Evolutionary conservation across 371 early-diverging fungal genomes (phyloP).

Genomic region (Mortierella polycephala): DNA sequence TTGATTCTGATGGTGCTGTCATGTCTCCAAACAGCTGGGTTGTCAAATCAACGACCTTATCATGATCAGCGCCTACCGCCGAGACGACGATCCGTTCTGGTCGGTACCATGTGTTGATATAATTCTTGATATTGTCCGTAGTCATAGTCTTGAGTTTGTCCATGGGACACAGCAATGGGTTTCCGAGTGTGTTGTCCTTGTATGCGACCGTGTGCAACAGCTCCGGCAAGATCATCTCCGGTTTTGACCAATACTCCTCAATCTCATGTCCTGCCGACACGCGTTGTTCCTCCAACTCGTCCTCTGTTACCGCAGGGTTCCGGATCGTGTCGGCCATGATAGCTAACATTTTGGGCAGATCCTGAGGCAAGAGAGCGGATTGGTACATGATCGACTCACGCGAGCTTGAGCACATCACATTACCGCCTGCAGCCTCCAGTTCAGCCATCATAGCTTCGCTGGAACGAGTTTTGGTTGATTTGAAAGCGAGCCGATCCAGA

Average conservation of each 20-base stretch:
- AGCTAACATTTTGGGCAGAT: slow-evolving; percentile 75
- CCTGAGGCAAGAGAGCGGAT: slow-evolving; percentile 88
- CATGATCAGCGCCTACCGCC: slow-evolving; percentile 90
- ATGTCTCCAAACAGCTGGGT: slow-evolving; percentile 73
- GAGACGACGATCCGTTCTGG: slow-evolving; percentile 94
- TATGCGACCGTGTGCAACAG: slow-evolving; percentile 88
- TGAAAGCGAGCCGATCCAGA: slow-evolving; percentile 92
- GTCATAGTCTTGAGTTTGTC: slow-evolving; percentile 75
- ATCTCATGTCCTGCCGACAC: slow-evolving; percentile 87
- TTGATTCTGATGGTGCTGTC: slow-evolving; percentile 15
- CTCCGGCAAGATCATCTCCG: slow-evolving; percentile 90
- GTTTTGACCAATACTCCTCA: slow-evolving; percentile 83
- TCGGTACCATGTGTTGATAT: slow-evolving; percentile 81
- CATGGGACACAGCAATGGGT: slow-evolving; percentile 81
- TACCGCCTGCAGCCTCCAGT: slow-evolving; percentile 90
- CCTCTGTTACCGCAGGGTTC: slow-evolving; percentile 73
- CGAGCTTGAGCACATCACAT: slow-evolving; percentile 88
- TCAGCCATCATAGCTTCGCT: slow-evolving; percentile 78
- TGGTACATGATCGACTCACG: slow-evolving; percentile 96
- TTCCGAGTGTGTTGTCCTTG: slow-evolving; percentile 84
- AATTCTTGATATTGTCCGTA: slow-evolving; percentile 73
- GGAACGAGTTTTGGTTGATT: slow-evolving; percentile 78
- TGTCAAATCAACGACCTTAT: slow-evolving; percentile 79
- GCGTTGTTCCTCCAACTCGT: slow-evolving; percentile 88
- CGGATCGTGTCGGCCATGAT: slow-evolving; percentile 86